A percentile compares a stretch with the other conserved stretches of the same genome.
Conservation (phyloP, 1,139 yeast species). For the Pneumocystis jirovecii region DNA sequence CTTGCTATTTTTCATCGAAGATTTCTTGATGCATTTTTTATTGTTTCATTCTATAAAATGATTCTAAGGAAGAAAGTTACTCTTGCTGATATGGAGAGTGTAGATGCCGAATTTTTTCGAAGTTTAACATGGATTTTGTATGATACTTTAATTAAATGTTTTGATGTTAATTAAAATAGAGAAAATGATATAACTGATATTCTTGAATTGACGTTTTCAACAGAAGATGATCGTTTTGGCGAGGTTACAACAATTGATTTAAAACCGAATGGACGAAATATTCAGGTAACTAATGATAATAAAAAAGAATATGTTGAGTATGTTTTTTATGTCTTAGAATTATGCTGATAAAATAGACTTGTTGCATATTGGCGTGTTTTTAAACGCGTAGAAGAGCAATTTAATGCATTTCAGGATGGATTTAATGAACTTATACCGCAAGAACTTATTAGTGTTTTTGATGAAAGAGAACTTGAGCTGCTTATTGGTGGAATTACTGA, state of each 20-base stretch:
- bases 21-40: slow-evolving; percentile 93
- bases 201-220: slow-evolving; percentile 77
- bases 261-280: slow-evolving; percentile 72
- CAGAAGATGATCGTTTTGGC: slow-evolving; percentile 94
- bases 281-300: slow-evolving; percentile 86
- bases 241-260: slow-evolving; percentile 80
- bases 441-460: slow-evolving; percentile 88
- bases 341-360: slow-evolving; percentile 21
- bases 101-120: slow-evolving; percentile 89
- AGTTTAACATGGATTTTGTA: slow-evolving; percentile 52
- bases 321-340: neutral
- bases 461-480: slow-evolving; percentile 90
- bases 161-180: slow-evolving; percentile 34
- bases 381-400: slow-evolving; percentile 87
- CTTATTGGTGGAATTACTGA: slow-evolving; percentile 97
- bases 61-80: slow-evolving; percentile 90
- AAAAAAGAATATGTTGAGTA: slow-evolving; percentile 84
- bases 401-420: slow-evolving; percentile 90
- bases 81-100: slow-evolving; percentile 96
- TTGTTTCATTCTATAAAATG: slow-evolving; percentile 96
- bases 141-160: neutral
- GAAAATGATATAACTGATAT: slow-evolving; percentile 78
- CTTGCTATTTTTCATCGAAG: slow-evolving; percentile 96
- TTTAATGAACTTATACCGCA: slow-evolving; percentile 95
- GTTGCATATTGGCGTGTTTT: slow-evolving; percentile 93